Base-by-base conservation (phyloP, 192 early-diverging fungal species). In the Backusella parvicylindrica region DNA sequence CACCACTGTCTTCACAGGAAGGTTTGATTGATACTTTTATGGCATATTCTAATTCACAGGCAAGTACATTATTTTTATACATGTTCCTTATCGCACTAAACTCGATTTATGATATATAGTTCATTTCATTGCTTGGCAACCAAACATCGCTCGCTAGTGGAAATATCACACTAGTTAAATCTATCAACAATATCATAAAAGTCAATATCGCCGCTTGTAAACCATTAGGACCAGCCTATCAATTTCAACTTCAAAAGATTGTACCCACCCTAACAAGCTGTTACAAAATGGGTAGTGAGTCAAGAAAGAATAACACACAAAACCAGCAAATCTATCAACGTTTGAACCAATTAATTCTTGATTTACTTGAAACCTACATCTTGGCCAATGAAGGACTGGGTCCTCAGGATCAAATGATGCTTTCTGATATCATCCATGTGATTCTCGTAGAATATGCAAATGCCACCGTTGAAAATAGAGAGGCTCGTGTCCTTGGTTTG, bases 151-250 rank as follows among this genome's bases (percentile, higher is more conserved):
- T 16, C 2, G 12, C 43, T 33, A 32, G 21, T 31, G 12, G 30
- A 41, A 31, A 37, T 50, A 15, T 15, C 3, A 63, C 11, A 4
- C 65, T 60, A 5, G 32, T 78, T 0, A 78, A 70, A 56, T 47
- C 40, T 3, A 43, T 78, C 7, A 38, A 56, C 7, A 50, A 74
- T 49, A 31, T 74, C 6, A 13, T 78, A 0, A 74, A 73, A 15
- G 70, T 73, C 21, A 78, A 78, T 16, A 70, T 65, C 0, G 21
- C 66, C 0, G 67, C 70, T 8, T 78, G 77, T 65, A 18, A 35
- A 16, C 31, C 77, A 4, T 26, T 73, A 8, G 77, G 77, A 36
- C 72, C 72, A 9, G 43, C 50, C 6, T 78, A 56, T 36, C 16
- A 37, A 6, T 23, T 47, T 15, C 77, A 78, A 6, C 64, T 78